phyloP scores from a whole-genome alignment of 441 rosid species.

The Pelargonium australe region DNA sequence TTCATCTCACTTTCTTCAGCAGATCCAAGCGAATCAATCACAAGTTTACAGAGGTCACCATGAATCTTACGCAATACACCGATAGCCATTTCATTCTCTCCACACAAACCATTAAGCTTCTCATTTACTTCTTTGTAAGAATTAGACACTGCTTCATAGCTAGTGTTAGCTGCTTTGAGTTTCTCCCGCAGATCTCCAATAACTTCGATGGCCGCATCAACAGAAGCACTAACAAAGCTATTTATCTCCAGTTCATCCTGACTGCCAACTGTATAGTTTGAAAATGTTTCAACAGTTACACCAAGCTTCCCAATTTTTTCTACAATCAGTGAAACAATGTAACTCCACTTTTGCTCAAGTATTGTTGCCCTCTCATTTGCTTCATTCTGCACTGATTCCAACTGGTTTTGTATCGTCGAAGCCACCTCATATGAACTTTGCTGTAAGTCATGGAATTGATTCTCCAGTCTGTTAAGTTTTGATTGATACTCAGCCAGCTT shows the following conservation, averaged over 20 bases:
- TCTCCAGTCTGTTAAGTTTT: slow-evolving; percentile 46
- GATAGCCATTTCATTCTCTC: slow-evolving; percentile 40
- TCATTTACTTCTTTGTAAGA: slow-evolving; percentile 45
- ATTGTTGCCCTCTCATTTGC: slow-evolving; percentile 45
- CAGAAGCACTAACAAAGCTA: slow-evolving; percentile 43
- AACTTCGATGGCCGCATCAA: slow-evolving; percentile 47
- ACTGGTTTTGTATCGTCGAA: slow-evolving; percentile 40
- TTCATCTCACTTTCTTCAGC: slow-evolving; percentile 28
- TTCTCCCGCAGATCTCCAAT: slow-evolving; percentile 59
- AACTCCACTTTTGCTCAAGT: slow-evolving; percentile 54
- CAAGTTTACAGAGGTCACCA: slow-evolving; percentile 47
- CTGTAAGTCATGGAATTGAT: slow-evolving; percentile 52
- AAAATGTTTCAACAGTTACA: slow-evolving; percentile 33
- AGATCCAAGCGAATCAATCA: slow-evolving; percentile 38
- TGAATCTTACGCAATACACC: slow-evolving; percentile 38
- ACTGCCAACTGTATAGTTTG: slow-evolving; percentile 24
- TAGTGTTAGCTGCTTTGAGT: slow-evolving; percentile 41
- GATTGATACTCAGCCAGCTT: slow-evolving; percentile 38
- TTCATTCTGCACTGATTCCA: slow-evolving; percentile 55
- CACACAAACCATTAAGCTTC: slow-evolving; percentile 40
- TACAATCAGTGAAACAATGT: slow-evolving; percentile 37
- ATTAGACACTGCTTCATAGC: slow-evolving; percentile 38
- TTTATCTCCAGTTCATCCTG: slow-evolving; percentile 39
- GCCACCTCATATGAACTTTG: slow-evolving; percentile 39
- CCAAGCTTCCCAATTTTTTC: slow-evolving; percentile 66